Evolutionary conservation across 306 rosid genomes (phyloP).

Genomic region (Vigna radiata): DNA sequence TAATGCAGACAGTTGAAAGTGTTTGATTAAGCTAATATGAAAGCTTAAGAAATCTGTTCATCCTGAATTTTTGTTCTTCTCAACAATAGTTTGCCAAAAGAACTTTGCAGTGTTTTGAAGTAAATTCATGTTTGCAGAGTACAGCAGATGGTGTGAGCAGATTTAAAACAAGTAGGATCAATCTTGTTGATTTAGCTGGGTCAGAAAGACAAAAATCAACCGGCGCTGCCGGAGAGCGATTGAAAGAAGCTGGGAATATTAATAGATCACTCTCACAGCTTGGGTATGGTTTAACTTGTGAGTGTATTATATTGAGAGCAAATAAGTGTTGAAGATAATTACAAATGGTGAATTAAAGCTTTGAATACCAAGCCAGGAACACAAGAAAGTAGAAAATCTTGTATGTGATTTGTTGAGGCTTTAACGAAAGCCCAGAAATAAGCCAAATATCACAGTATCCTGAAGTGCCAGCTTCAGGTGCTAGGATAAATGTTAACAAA

Average conservation of each 20-base stretch:
- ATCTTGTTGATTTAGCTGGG: slow-evolving; percentile 98
- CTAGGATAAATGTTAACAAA: background rate
- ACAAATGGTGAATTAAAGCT: slow-evolving; percentile 11
- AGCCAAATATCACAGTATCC: slow-evolving; percentile 9
- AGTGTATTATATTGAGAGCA: slow-evolving; percentile 19
- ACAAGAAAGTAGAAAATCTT: background rate
- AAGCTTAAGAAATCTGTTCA: slow-evolving; percentile 7
- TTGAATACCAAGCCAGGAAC: slow-evolving; percentile 1
- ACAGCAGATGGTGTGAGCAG: slow-evolving; percentile 79
- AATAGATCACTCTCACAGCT: slow-evolving; percentile 98
- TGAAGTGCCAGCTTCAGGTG: background rate
- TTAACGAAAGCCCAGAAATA: slow-evolving; percentile 16
- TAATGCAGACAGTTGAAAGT: background rate
- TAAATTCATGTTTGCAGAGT: slow-evolving; percentile 64
- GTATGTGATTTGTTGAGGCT: slow-evolving; percentile 1
- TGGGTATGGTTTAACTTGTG: slow-evolving; percentile 67
- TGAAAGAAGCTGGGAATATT: slow-evolving; percentile 99
- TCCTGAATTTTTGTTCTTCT: slow-evolving; percentile 8
- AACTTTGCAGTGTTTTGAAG: slow-evolving; percentile 40
- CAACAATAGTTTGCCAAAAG: background rate
- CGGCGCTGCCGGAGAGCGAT: slow-evolving; percentile 97
- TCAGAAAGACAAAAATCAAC: slow-evolving; percentile 94
- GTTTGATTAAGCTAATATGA: background rate
- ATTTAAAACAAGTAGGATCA: slow-evolving; percentile 94
- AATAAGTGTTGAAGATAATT: background rate